These are phyloP conservation scores for Nannochloropsis gaditana DNA, from an alignment of 108 stramenopile genomes.

Conservation along the genomic window DNA sequence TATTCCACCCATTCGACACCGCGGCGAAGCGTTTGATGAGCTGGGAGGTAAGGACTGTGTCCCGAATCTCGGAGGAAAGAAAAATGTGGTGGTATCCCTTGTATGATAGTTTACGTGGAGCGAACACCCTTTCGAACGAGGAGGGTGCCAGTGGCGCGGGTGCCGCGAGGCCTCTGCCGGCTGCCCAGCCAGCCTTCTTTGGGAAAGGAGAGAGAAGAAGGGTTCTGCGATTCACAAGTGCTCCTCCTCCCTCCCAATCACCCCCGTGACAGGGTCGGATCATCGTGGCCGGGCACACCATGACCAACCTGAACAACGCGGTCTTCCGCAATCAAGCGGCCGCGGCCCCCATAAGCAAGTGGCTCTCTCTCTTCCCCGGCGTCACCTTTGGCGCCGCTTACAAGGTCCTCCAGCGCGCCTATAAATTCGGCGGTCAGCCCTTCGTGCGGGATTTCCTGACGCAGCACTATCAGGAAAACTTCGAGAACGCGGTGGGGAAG, in stretches of 20 bases:
- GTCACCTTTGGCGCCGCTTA: slow-evolving; percentile 70
- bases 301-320: slow-evolving; percentile 56
- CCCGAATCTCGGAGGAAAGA: too few relatives aligned
- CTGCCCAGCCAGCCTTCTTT: too few relatives aligned
- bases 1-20: slow-evolving; percentile 66
- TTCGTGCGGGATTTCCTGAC: slow-evolving; percentile 55
- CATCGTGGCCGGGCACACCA: slow-evolving; percentile 48
- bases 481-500: slow-evolving; percentile 60
- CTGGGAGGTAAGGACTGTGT: background rate
- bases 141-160: too few relatives aligned
- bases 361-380: slow-evolving; percentile 64
- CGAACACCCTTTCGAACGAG: too few relatives aligned
- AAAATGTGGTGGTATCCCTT: too few relatives aligned
- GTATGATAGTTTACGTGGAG: too few relatives aligned
- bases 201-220: too few relatives aligned
- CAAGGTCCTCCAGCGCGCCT: slow-evolving; percentile 70
- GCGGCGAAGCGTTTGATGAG: slow-evolving; percentile 59
- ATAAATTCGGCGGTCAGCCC: slow-evolving; percentile 73
- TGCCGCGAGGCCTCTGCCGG: too few relatives aligned
- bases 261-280: slow-evolving; percentile 24
- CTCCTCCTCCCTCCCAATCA: too few relatives aligned
- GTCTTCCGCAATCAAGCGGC: slow-evolving; percentile 57
- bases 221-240: too few relatives aligned
- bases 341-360: slow-evolving; percentile 51
- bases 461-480: slow-evolving; percentile 54